These are phyloP conservation scores for Eimeria nieschulzi DNA, from an alignment of 169 alveolate species.

Conservation along the genomic window DNA sequence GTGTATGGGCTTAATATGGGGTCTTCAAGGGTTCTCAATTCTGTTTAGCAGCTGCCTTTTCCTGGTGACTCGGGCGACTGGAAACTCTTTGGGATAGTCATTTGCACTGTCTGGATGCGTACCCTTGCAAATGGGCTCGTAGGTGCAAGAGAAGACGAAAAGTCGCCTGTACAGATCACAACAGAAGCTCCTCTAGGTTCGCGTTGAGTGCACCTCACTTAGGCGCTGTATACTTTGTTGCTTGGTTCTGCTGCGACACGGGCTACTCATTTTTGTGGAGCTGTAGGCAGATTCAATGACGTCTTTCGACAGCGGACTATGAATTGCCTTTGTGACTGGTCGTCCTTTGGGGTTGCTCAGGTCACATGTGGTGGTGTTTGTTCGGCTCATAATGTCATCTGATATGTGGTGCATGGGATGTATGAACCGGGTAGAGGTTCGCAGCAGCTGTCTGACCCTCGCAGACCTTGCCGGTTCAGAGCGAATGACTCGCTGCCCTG, in stretches of 20 bases:
- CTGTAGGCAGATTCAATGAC: background rate
- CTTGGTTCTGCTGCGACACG: background rate
- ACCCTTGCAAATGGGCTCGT: background rate
- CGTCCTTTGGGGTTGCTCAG: conserved; percentile 9
- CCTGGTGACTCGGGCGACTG: no score
- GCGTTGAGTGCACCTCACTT: background rate
- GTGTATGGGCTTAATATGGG: background rate
- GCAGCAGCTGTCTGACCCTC: conserved; percentile 54
- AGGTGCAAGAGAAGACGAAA: conserved; percentile 65
- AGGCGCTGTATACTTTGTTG: background rate
- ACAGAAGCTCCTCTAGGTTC: conserved; percentile 47
- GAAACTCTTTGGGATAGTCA: no score
- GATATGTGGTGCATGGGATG: conserved; percentile 54
- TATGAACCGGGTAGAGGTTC: conserved; percentile 23
- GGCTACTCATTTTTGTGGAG: no score
- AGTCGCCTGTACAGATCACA: conserved; percentile 56
- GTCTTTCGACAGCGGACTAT: background rate
- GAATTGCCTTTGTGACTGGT: background rate
- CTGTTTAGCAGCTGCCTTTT: no score
- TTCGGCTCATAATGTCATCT: conserved; percentile 46
- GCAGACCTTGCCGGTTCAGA: conserved; percentile 63
- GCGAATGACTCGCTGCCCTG: conserved; percentile 64
- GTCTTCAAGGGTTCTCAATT: no score
- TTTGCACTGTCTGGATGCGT: background rate
- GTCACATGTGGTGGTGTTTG: conserved; percentile 54